These are phyloP conservation scores for Prunus persica DNA, from an alignment of 306 rosid species.

Conservation along the genomic window DNA sequence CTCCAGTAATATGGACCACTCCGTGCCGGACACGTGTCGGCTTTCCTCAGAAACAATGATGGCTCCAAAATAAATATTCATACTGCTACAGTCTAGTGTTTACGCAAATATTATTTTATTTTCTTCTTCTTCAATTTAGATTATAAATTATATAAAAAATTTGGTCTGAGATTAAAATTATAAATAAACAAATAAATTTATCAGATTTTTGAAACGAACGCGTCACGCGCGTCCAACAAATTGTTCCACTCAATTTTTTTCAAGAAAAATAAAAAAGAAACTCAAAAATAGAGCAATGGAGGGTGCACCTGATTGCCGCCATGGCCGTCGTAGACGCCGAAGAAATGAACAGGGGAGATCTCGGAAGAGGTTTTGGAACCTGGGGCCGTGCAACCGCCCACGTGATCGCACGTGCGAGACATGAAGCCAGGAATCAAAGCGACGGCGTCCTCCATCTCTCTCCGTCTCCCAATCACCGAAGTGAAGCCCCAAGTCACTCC, in stretches of 20 bases:
- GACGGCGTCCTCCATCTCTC: constrained; percentile 78
- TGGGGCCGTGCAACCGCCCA: constrained; percentile 76
- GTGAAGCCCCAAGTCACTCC: constrained; percentile 61
- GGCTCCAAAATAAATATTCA: neutral
- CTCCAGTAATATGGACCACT: constrained; percentile 40
- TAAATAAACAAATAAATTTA: neutral
- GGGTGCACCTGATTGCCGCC: constrained; percentile 74
- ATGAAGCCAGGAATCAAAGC: constrained; percentile 66
- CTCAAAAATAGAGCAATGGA: neutral
- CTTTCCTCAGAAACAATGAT: neutral
- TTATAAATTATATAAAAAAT: neutral
- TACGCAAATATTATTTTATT: neutral
- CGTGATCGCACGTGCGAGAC: constrained; percentile 51
- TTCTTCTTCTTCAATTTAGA: neutral
- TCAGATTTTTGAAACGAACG: too few relatives aligned
- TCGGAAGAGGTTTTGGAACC: constrained; percentile 56
- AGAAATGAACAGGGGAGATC: constrained; percentile 69
- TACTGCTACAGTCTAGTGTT: neutral
- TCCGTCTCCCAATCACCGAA: constrained; percentile 69
- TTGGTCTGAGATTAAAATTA: too few relatives aligned
- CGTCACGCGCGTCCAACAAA: neutral
- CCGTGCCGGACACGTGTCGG: constrained; percentile 28
- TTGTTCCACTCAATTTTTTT: neutral
- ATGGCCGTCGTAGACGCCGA: constrained; percentile 85
- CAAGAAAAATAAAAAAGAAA: neutral